phyloP scores from a whole-genome alignment of 2,329 filamentous ascomycete genomes.

The Eutypella sp. region DNA sequence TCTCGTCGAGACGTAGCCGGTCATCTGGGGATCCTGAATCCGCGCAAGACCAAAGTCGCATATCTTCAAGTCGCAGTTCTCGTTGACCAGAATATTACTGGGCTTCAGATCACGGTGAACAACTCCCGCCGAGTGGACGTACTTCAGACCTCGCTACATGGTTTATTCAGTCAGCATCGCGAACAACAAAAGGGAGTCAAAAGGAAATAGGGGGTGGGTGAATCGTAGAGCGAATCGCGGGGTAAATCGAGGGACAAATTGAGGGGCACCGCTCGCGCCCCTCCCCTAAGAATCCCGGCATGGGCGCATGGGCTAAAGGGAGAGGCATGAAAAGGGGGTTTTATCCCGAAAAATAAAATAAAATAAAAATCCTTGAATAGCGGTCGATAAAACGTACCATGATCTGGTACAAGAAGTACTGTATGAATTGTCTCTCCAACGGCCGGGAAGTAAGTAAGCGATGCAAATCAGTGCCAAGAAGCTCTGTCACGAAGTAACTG shows the following conservation, averaged over 20 bases:
- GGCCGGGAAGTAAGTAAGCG: slow-evolving; percentile 90
- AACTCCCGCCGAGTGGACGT: slow-evolving; percentile 96
- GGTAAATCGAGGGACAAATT: too few species aligned
- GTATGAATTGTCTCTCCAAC: slow-evolving; percentile 98
- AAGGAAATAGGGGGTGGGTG: too few species aligned
- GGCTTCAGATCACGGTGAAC: slow-evolving; percentile 97
- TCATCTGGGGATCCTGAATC: slow-evolving; percentile 99
- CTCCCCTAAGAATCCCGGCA: not conserved
- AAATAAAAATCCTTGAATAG: too few species aligned
- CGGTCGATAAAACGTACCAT: slow-evolving; percentile 56
- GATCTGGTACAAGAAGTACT: slow-evolving; percentile 99
- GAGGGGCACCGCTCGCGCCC: too few species aligned
- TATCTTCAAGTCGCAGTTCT: slow-evolving; percentile 99
- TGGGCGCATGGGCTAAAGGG: not conserved
- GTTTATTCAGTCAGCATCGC: slow-evolving; percentile 5
- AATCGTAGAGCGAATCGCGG: too few species aligned
- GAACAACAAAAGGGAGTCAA: not conserved
- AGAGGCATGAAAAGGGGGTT: not conserved
- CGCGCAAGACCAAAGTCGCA: slow-evolving; percentile 97
- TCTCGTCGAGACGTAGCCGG: slow-evolving; percentile 94
- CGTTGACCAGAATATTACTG: slow-evolving; percentile 98
- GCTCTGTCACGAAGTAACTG: slow-evolving; percentile 97
- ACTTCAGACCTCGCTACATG: slow-evolving; percentile 88
- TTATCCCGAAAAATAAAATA: too few species aligned
- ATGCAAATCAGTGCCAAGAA: slow-evolving; percentile 94